A percentile compares a stretch with the other conserved stretches of the same genome.
phyloP scores from a whole-genome alignment of 208 protist species.

The Blastocrithidia nonstop region DNA sequence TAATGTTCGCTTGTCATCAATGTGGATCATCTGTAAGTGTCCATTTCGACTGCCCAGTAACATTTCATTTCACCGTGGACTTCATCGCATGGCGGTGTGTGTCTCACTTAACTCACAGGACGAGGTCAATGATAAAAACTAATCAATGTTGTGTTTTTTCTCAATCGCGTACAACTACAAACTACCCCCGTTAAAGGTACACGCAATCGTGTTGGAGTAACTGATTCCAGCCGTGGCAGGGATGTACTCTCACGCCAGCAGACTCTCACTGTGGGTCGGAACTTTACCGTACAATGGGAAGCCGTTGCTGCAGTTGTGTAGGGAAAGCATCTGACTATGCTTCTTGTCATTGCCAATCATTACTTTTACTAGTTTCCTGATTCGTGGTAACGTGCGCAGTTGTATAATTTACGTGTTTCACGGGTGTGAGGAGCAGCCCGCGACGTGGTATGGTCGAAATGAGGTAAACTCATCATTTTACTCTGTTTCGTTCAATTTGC shows the following conservation, averaged over 20 bases:
- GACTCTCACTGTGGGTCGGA: slow-evolving; percentile 4
- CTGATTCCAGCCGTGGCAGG: slow-evolving; percentile 7
- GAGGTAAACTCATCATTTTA: slow-evolving; percentile 3
- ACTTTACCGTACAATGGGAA: slow-evolving; percentile 10
- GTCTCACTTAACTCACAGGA: slow-evolving; percentile 14
- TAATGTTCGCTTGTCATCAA: slow-evolving; percentile 8
- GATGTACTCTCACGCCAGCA: slow-evolving; percentile 25
- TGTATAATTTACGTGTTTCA: slow-evolving; percentile 6
- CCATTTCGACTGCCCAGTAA: slow-evolving; percentile 27
- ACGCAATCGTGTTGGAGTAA: slow-evolving; percentile 17
- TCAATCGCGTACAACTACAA: slow-evolving; percentile 15
- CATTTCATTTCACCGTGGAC: slow-evolving; percentile 12
- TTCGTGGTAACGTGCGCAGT: slow-evolving; percentile 11
- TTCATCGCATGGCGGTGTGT: slow-evolving; percentile 24
- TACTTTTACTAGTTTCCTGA: slow-evolving; percentile 12
- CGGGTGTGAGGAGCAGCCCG: slow-evolving; percentile 7
- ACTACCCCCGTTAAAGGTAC: slow-evolving; percentile 20
- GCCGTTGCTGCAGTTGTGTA: slow-evolving; percentile 9
- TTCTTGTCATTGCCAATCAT: slow-evolving; percentile 9
- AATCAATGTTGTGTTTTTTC: slow-evolving; percentile 12
- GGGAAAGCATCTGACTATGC: slow-evolving; percentile 8
- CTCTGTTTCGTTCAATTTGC: too few relatives aligned
- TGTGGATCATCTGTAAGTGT: slow-evolving; percentile 23
- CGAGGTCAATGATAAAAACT: slow-evolving; percentile 9
- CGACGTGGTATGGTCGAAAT: slow-evolving; percentile 23